Percentiles rank a stretch among this genome's conserved stretches.
Conservation (phyloP, 1,284 basidiomycete species). For the Ceratobasidium sp. region DNA sequence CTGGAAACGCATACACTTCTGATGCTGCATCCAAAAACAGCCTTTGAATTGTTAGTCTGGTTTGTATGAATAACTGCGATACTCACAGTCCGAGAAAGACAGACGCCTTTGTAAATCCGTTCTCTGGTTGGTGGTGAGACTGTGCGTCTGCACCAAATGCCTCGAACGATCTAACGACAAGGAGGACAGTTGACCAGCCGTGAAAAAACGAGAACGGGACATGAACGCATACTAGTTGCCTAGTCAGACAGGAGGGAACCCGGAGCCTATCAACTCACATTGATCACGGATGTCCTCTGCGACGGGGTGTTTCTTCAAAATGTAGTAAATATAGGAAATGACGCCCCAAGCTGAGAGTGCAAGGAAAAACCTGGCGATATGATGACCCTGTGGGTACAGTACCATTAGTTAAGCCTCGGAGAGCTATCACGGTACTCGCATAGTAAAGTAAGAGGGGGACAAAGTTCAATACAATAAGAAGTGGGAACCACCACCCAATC, state of each 20-base stretch:
- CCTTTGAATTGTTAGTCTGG: too few species aligned
- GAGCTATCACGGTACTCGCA: too few species aligned
- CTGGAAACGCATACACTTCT: slow-evolving; percentile 87
- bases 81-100: slow-evolving; percentile 85
- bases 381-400: slow-evolving; percentile 61
- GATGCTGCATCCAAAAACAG: slow-evolving; percentile 94
- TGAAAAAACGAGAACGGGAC: slow-evolving; percentile 93
- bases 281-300: too few species aligned
- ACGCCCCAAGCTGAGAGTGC: slow-evolving; percentile 82
- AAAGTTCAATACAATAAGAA: too few species aligned
- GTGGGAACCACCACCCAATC: slow-evolving; percentile 87
- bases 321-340: slow-evolving; percentile 90
- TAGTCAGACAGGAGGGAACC: background rate
- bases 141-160: slow-evolving; percentile 85
- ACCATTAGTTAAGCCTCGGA: too few species aligned
- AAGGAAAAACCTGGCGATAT: slow-evolving; percentile 83
- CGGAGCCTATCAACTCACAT: slow-evolving; percentile 46
- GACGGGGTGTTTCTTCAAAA: slow-evolving; percentile 86
- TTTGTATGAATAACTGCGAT: too few species aligned
- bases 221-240: slow-evolving; percentile 69
- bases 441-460: too few species aligned
- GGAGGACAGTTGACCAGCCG: slow-evolving; percentile 92
- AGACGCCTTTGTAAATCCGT: slow-evolving; percentile 90
- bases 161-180: slow-evolving; percentile 87
- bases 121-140: slow-evolving; percentile 67